Evolutionary conservation across 768 basidiomycete genomes (phyloP).

Genomic region (Rhodotorula toruloides): DNA sequence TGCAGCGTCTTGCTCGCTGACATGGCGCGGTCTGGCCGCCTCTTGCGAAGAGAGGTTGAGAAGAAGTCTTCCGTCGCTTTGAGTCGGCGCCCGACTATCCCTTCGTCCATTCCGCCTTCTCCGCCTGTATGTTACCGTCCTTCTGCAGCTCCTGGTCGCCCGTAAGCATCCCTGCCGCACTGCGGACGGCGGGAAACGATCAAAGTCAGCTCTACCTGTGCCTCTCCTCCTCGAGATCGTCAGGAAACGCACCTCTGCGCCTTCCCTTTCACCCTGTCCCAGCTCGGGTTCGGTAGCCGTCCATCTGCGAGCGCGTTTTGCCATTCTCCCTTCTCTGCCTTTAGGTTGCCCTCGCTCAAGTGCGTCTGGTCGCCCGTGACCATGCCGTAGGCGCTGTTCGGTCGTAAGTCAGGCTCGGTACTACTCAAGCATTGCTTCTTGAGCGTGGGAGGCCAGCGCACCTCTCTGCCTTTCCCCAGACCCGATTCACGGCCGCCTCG

Average conservation of each 20-base stretch:
- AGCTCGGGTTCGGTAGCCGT: background rate
- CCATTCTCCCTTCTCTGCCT: constrained; percentile 22
- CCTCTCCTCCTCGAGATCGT: background rate
- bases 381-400: constrained; percentile 19
- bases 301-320: constrained; percentile 8
- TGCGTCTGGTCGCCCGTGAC: constrained; percentile 14
- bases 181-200: constrained; percentile 1
- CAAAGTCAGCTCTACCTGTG: background rate
- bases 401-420: no score
- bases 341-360: constrained; percentile 22
- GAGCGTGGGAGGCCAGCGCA: background rate
- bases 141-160: constrained; percentile 45
- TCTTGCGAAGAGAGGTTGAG: no score
- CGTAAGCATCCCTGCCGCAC: constrained; percentile 45
- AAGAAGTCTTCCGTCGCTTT: no score
- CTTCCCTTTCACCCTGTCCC: constrained; percentile 18
- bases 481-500: background rate
- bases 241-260: constrained; percentile 4
- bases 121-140: constrained; percentile 44
- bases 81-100: no score
- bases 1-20: background rate
- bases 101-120: constrained; percentile 47
- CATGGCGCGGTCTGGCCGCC: background rate
- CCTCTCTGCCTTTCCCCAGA: constrained; percentile 21
- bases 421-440: no score